Percentiles rank a stretch among this genome's conserved stretches.
These are phyloP conservation scores for Asparagopsis taxiformis DNA, from an alignment of 31 red algal genomes.

Conservation along the genomic window DNA sequence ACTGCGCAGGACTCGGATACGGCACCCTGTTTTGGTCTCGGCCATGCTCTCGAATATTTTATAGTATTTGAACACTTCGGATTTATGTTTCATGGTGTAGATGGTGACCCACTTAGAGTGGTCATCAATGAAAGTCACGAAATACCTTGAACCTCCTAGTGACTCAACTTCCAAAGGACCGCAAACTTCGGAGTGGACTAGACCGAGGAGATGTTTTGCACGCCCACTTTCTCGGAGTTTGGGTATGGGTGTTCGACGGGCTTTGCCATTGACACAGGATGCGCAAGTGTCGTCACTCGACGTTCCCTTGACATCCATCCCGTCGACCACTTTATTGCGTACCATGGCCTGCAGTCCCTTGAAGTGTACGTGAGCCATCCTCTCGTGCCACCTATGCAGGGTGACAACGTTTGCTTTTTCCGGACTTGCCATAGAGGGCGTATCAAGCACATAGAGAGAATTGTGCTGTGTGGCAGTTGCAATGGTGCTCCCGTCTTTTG, in stretches of 20 bases:
- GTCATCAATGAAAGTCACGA: conserved; percentile 29
- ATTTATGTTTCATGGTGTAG: background rate
- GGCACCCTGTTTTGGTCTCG: conserved; percentile 5
- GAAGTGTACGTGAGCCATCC: conserved; percentile 20
- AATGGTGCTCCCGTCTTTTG: background rate
- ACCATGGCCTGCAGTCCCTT: conserved; percentile 7
- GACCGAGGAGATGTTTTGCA: background rate
- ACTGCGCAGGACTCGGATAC: background rate
- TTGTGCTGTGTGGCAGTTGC: background rate
- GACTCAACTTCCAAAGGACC: conserved; percentile 22
- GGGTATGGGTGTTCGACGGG: no score
- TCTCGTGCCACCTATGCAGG: conserved; percentile 37
- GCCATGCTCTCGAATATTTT: background rate
- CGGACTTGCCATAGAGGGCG: background rate
- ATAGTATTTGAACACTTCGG: background rate
- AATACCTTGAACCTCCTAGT: conserved; percentile 34
- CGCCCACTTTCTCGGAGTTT: no score
- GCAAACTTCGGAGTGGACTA: conserved; percentile 33
- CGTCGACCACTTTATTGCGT: conserved; percentile 4
- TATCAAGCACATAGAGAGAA: conserved; percentile 25
- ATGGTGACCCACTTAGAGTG: conserved; percentile 4
- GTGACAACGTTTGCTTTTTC: conserved; percentile 9
- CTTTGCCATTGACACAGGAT: no score
- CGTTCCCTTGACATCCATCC: no score
- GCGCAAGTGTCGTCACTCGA: no score